These are phyloP conservation scores for Brassica rapa DNA, from an alignment of 345 rosid genomes.

Conservation along the genomic window DNA sequence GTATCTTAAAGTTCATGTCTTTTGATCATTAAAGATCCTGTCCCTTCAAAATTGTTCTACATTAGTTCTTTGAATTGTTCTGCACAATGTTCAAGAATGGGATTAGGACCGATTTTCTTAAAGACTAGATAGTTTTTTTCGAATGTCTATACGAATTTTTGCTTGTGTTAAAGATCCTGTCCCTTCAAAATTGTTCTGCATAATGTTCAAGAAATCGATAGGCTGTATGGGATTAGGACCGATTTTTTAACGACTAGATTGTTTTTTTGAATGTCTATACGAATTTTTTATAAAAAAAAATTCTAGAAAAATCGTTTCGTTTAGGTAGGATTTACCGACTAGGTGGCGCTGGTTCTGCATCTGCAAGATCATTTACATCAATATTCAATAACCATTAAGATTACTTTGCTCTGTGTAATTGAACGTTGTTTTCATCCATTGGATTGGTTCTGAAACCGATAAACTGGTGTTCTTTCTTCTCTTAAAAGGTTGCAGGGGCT, in stretches of 20 bases:
- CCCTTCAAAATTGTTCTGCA: too few relatives aligned
- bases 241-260: too few relatives aligned
- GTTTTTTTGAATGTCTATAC: too few relatives aligned
- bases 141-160: too few relatives aligned
- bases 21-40: not conserved
- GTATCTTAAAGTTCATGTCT: conserved; percentile 46
- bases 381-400: not conserved
- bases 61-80: not conserved
- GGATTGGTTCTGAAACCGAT: conserved; percentile 14
- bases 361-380: not conserved
- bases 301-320: not conserved
- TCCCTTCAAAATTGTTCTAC: not conserved
- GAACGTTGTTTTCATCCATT: not conserved
- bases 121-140: too few relatives aligned
- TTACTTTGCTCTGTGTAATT: not conserved
- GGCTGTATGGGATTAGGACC: too few relatives aligned
- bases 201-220: too few relatives aligned
- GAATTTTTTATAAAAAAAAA: too few relatives aligned
- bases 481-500: conserved; percentile 67
- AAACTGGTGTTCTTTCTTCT: not conserved
- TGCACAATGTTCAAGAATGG: too few relatives aligned
- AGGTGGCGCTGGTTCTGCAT: not conserved
- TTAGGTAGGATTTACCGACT: too few relatives aligned
- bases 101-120: too few relatives aligned
- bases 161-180: not conserved